These are phyloP conservation scores for Cryptococcus sp. DNA, from an alignment of 1,284 basidiomycete species.

Conservation along the genomic window DNA sequence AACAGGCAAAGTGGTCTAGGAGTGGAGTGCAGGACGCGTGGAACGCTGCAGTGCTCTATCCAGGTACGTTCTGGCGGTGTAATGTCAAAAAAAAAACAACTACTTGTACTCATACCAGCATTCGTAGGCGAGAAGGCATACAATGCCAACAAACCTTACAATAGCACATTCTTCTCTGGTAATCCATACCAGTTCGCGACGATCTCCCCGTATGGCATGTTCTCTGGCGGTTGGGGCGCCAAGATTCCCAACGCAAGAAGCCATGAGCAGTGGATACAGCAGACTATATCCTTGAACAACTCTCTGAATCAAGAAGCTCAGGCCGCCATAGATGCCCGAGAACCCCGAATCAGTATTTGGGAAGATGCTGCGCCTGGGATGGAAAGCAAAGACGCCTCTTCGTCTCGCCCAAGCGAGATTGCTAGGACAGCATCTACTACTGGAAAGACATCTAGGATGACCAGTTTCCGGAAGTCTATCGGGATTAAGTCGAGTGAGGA, in stretches of 20 bases:
- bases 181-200: constrained; percentile 15
- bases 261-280: constrained; percentile 10
- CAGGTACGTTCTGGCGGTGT: constrained; percentile 8
- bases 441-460: constrained; percentile 3
- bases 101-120: neutral
- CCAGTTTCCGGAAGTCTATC: constrained; percentile 12
- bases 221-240: constrained; percentile 1
- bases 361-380: no score
- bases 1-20: constrained; percentile 14
- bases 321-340: constrained; percentile 12
- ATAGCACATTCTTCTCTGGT: constrained; percentile 6
- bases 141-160: constrained; percentile 10
- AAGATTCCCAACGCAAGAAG: constrained; percentile 9
- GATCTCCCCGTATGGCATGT: constrained; percentile 12
- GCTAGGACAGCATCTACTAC: neutral
- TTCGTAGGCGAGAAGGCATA: constrained; percentile 22
- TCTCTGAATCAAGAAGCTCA: constrained; percentile 18
- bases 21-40: constrained; percentile 16
- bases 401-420: no score
- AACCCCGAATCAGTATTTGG: constrained; percentile 20
- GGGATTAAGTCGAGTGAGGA: constrained; percentile 16
- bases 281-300: constrained; percentile 19
- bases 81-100: neutral
- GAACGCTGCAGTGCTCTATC: constrained; percentile 18
- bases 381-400: no score